Base-by-base conservation (phyloP, 495 filamentous ascomycete genomes). In the Podospora pseudopauciseta region DNA sequence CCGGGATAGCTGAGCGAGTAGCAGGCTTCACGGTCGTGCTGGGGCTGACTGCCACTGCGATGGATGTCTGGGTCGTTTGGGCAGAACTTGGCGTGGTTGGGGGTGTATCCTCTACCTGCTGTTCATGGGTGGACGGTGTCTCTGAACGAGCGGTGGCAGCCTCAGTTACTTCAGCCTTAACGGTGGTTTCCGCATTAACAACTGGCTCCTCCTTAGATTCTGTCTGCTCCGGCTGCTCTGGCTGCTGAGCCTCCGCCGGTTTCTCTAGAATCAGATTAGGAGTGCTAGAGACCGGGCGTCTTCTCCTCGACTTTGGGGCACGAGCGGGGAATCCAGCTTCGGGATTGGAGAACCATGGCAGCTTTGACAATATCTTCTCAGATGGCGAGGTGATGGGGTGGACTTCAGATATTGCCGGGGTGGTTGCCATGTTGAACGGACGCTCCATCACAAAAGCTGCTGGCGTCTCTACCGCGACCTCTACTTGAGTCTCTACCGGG, bases 311-410 rank as follows among this genome's bases (percentile, higher is more conserved):
- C 72, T 70, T 80, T 32, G 78, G 60, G 5, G 76, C 70, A 67
- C 80, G 80, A 1, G 76, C 75, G 28, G 93, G 92, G 74, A 95
- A 96, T 4, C 85, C 76, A 18, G 78, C 70, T 26, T 90, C 87
- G 3, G 89, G 87, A 39, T 84, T 82, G 28, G 93, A 96, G n/a
- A 89, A 81, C 93, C 93, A 96, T 13, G 93, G 93, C 3, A 97
- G 80, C 88, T 9, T 49, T 49, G 39, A 11, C 39, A 49, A 13
- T 2, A 49, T 18, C 39, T 49, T 49, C 15, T 49, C 39, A 16
- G 39, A 49, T 11, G 39, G 39, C 9, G 39, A 49, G 13, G 39
- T 16, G 2, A 11, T 49, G 13, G 39, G 39, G 5, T 2, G 11
- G 20, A 49, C 32, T 20, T 63, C 61, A 18, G 61, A 49, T 19